Evolutionary conservation across 163 green algal genomes (phyloP), one percentile per base, ranked within the genome.

Genomic region (Scenedesmus sp.): DNA sequence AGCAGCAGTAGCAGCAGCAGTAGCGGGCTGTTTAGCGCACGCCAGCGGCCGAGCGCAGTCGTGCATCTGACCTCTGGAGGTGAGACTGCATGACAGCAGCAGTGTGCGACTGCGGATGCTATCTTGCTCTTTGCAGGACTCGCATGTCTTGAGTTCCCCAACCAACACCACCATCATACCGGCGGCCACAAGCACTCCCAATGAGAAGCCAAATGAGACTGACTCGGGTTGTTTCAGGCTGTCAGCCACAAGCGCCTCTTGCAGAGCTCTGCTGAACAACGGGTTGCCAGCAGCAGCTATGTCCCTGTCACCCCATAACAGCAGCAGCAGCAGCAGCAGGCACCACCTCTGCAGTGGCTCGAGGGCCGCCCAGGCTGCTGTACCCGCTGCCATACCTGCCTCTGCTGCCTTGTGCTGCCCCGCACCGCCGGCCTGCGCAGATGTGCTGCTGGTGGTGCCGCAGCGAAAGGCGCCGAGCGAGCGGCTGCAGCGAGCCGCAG

Each of bases 391-490:
- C 3, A 35, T 24, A 73, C 24, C 24, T 37, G 61, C 30, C 24
- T 73, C 24, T n/a, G 5, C 24, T 37, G 61, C 30, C 30, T 40
- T 40, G 30, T 35, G 9, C 0, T 73, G 24, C 7, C 49, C 15
- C 49, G 4, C 20, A 24, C 24, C 51, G 18, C 7, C 20, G 51
- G 33, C 44, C 80, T 68, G 42, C 15, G 43, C 86, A 76, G 65
- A 76, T 18, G 65, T 76, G 65, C 65, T 95, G 30, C 51, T 95
- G 10, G 91, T 93, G 4, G 86, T 92, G 20, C 93, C 93, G 18
- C 86, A 90, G 82, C 93, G 91, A 49, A 89, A 91, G 26, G 91
- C 44, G 22, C 93, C 93, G 26, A 92, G 59, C 10, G 89, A 92
- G 72, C 81, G 70, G 37, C 42, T 86, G 49, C 81, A 85, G 42